Evolutionary conservation across 2,329 filamentous ascomycete species (phyloP).

Genomic region (Berkeleyomyces rouxiae): DNA sequence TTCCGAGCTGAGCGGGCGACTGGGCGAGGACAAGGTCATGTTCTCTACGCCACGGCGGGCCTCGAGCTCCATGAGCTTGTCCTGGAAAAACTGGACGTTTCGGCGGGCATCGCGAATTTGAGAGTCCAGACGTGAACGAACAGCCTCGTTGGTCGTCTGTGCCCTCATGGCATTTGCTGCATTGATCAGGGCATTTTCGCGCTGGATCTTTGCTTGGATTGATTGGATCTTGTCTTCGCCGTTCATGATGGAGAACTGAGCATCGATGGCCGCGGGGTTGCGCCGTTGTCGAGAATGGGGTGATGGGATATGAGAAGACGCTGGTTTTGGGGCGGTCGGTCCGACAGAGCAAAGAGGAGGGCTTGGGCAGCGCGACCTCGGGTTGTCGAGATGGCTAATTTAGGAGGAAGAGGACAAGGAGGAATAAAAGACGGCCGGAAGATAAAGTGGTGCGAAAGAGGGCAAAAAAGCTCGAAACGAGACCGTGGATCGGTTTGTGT

Average conservation of each 20-base stretch:
- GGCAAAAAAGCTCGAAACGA: not conserved
- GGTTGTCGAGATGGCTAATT: not conserved
- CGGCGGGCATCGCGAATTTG: constrained; percentile 87
- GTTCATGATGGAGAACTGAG: constrained; percentile 33
- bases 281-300: not conserved
- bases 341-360: not conserved
- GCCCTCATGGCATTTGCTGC: constrained; percentile 89
- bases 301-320: not conserved
- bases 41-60: constrained; percentile 56
- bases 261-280: not conserved
- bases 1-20: constrained; percentile 30
- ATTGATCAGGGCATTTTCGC: constrained; percentile 87
- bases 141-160: constrained; percentile 83
- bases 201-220: constrained; percentile 93
- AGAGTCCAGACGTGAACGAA: constrained; percentile 77
- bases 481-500: not conserved
- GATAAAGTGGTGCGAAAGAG: not conserved
- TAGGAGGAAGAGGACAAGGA: not conserved
- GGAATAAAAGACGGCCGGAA: not conserved
- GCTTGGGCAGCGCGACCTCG: not conserved
- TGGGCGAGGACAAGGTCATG: constrained; percentile 42
- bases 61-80: constrained; percentile 76
- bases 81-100: constrained; percentile 92
- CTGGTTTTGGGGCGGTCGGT: not conserved
- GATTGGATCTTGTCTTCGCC: constrained; percentile 53